Conservation (phyloP, 2,329 filamentous ascomycete species). For the Hymenoscyphus linearis region DNA sequence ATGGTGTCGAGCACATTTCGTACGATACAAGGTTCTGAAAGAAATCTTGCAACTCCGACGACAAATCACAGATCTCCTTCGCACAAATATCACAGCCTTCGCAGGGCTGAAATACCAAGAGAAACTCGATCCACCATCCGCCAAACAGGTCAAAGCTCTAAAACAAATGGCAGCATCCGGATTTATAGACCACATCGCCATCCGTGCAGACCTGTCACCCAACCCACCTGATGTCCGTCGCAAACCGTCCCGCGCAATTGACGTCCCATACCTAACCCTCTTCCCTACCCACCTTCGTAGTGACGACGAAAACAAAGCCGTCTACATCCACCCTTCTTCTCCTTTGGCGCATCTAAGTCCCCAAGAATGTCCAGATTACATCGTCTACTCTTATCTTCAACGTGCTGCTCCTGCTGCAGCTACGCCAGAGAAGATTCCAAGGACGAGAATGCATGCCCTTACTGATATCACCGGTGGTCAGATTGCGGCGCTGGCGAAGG, state of each 20-base stretch:
- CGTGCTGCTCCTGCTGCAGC: conserved; percentile 50
- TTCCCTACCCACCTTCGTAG: conserved; percentile 55
- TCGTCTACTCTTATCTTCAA: conserved; percentile 84
- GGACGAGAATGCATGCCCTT: conserved; percentile 83
- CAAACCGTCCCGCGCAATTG: conserved; percentile 78
- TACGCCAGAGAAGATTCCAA: conserved; percentile 49
- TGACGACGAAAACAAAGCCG: conserved; percentile 53
- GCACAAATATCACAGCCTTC: conserved; percentile 65
- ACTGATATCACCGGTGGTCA: conserved; percentile 73
- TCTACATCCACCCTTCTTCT: conserved; percentile 85
- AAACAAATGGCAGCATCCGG: conserved; percentile 90
- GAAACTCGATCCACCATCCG: conserved; percentile 52
- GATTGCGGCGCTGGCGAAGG: conserved; percentile 72
- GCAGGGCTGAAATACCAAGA: conserved; percentile 51
- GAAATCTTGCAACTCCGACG: conserved; percentile 78
- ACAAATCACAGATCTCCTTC: conserved; percentile 78
- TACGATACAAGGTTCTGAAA: conserved; percentile 79
- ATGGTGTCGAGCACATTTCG: conserved; percentile 80
- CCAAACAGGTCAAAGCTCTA: conserved; percentile 69
- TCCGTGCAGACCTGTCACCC: conserved; percentile 81
- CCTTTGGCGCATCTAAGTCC: conserved; percentile 65
- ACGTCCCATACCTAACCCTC: conserved; percentile 86
- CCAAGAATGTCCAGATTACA: conserved; percentile 76
- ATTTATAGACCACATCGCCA: conserved; percentile 91
- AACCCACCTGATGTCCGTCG: conserved; percentile 60